Evolutionary conservation across 805 yeast species (phyloP).

Genomic region (Wickerhamiella alocasiicola): DNA sequence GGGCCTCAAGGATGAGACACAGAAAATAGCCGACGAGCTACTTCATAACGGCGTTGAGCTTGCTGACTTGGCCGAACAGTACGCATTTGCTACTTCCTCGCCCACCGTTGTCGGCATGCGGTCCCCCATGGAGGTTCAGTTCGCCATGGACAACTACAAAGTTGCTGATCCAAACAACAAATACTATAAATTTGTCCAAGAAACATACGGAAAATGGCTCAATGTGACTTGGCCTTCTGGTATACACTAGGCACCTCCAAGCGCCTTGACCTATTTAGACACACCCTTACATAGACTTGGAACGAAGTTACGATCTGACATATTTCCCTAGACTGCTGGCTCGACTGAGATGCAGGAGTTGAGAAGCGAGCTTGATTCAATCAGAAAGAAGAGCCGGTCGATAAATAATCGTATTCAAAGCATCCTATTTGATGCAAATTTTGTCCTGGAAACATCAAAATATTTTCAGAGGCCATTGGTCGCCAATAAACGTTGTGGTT

Average conservation of each 20-base stretch:
- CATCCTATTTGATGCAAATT: constrained; percentile 49
- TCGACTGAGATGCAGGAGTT: neutral
- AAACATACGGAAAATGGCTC: neutral
- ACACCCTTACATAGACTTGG: neutral
- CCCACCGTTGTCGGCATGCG: constrained; percentile 73
- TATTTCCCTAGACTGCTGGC: no score
- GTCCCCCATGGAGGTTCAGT: constrained; percentile 45
- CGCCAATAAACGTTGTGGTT: constrained; percentile 78
- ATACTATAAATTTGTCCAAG: neutral
- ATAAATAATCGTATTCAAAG: constrained; percentile 54
- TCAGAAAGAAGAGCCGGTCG: constrained; percentile 40
- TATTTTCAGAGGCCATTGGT: constrained; percentile 28
- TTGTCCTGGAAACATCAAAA: constrained; percentile 33
- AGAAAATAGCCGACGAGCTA: constrained; percentile 37
- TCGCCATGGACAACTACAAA: constrained; percentile 49
- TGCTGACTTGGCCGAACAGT: constrained; percentile 73
- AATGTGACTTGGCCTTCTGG: constrained; percentile 7
- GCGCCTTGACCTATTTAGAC: neutral
- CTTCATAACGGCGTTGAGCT: constrained; percentile 41
- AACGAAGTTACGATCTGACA: neutral
- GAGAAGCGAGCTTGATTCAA: constrained; percentile 14
- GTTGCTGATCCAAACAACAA: constrained; percentile 25
- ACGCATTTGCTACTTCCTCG: constrained; percentile 53
- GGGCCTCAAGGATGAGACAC: constrained; percentile 38
- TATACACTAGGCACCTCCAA: neutral